Conservation (phyloP, 106 monocot genomes). For the Gastrodia elata region DNA sequence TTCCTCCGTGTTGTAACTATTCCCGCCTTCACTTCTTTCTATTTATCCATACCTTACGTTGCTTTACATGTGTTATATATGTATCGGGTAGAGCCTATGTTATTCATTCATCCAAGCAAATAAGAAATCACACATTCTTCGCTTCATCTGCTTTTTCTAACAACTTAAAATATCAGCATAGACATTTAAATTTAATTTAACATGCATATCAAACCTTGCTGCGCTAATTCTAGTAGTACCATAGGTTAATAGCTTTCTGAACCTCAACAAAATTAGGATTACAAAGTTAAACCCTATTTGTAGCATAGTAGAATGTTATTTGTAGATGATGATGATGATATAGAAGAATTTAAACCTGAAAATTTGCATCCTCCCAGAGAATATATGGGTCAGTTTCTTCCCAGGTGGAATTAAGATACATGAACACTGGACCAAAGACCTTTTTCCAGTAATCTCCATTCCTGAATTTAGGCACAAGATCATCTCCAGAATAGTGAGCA, state of each 20-base stretch:
- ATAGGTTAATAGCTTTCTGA: too few relatives aligned
- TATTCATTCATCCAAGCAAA: too few relatives aligned
- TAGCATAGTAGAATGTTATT: background rate
- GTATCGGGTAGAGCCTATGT: too few relatives aligned
- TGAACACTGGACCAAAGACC: constrained; percentile 71
- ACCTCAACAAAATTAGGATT: too few relatives aligned
- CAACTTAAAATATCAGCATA: background rate
- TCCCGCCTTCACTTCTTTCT: too few relatives aligned
- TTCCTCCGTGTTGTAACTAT: too few relatives aligned
- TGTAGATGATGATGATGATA: background rate
- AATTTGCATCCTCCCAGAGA: constrained; percentile 92
- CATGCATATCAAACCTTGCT: background rate
- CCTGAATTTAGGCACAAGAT: constrained; percentile 48
- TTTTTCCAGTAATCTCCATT: constrained; percentile 85
- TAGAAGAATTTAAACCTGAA: constrained; percentile 30
- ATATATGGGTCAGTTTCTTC: constrained; percentile 27
- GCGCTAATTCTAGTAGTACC: too few relatives aligned
- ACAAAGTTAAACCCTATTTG: too few relatives aligned
- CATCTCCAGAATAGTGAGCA: constrained; percentile 63
- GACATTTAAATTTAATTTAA: background rate
- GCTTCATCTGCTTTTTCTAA: too few relatives aligned
- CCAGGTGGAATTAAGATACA: constrained; percentile 55
- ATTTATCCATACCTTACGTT: too few relatives aligned
- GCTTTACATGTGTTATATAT: too few relatives aligned
- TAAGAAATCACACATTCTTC: too few relatives aligned